phyloP scores from a whole-genome alignment of 352 stramenopile genomes.

The Lagenidium sp. region DNA sequence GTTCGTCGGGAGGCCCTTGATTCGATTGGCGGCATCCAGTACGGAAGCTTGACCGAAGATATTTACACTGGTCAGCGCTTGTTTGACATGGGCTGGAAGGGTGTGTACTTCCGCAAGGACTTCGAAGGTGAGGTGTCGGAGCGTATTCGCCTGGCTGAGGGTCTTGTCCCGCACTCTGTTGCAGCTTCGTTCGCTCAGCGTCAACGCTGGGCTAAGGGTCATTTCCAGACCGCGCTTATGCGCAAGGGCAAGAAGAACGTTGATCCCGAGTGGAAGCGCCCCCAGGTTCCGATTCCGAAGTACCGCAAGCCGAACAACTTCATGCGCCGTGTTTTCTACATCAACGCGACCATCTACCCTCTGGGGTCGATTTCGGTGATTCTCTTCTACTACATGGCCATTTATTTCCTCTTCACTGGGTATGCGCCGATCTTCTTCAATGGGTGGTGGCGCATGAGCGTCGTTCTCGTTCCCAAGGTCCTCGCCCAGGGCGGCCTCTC shows the following conservation, averaged over 20 bases:
- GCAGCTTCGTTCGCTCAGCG: conserved; percentile 67
- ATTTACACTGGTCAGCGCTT: conserved; percentile 72
- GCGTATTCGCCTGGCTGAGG: conserved; percentile 71
- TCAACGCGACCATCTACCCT: conserved; percentile 77
- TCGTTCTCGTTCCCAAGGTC: conserved; percentile 63
- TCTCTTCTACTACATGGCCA: conserved; percentile 78
- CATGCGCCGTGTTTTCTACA: conserved; percentile 80
- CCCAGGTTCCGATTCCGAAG: conserved; percentile 58
- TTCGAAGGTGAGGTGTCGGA: conserved; percentile 72
- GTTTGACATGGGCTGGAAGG: conserved; percentile 79
- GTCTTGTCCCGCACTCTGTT: conserved; percentile 71
- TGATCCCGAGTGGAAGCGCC: conserved; percentile 74
- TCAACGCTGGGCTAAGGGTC: conserved; percentile 78
- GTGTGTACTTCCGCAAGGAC: conserved; percentile 82
- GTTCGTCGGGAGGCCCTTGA: conserved; percentile 78
- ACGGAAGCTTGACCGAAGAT: conserved; percentile 79
- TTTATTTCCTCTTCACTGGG: conserved; percentile 83
- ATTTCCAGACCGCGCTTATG: conserved; percentile 80
- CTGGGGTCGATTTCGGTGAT: conserved; percentile 68
- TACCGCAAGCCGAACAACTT: conserved; percentile 77
- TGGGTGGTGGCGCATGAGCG: conserved; percentile 55
- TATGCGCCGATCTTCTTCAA: conserved; percentile 78
- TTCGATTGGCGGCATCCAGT: conserved; percentile 80
- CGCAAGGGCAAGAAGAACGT: conserved; percentile 78
- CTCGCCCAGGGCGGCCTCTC: conserved; percentile 66